phyloP scores from a whole-genome alignment of 495 filamentous ascomycete genomes.

The Penicillium arizonense region DNA sequence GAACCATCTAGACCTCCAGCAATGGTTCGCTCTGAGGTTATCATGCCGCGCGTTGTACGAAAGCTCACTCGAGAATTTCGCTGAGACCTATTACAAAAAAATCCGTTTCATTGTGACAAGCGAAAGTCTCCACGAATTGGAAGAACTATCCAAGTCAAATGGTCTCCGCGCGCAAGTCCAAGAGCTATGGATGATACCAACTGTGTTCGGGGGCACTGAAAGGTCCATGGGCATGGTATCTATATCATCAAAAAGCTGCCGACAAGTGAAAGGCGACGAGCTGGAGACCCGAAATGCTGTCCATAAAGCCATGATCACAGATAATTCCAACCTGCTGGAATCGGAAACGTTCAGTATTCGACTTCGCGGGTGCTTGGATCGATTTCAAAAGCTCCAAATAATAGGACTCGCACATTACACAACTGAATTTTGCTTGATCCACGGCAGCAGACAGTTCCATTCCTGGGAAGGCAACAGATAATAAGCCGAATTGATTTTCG shows the following conservation, averaged over 20 bases:
- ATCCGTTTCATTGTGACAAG: constrained; percentile 20
- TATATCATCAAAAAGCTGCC: constrained; percentile 19
- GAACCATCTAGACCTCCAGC: constrained; percentile 7
- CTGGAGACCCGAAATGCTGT: constrained; percentile 8
- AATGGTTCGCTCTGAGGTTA: constrained; percentile 15
- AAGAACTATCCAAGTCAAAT: constrained; percentile 11
- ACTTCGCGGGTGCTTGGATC: constrained; percentile 10
- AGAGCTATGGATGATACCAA: constrained; percentile 17
- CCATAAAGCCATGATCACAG: constrained; percentile 10
- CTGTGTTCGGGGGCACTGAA: constrained; percentile 13
- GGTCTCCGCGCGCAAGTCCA: constrained; percentile 7
- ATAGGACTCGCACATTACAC: constrained; percentile 10
- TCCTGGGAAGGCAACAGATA: constrained; percentile 6
- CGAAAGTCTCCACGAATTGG: constrained; percentile 16
- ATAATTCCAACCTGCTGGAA: constrained; percentile 9
- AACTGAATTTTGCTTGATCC: constrained; percentile 14
- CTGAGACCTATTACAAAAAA: constrained; percentile 6
- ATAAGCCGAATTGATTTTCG: constrained; percentile 9
- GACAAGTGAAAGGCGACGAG: constrained; percentile 11
- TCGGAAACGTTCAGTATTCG: constrained; percentile 9
- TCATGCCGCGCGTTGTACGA: constrained; percentile 14
- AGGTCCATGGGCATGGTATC: constrained; percentile 1
- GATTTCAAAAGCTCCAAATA: constrained; percentile 5
- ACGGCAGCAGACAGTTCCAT: constrained; percentile 10
- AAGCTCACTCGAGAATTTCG: constrained; percentile 12